Base-by-base conservation (phyloP, 2,329 filamentous ascomycete genomes). In the Fusarium paranaense region DNA sequence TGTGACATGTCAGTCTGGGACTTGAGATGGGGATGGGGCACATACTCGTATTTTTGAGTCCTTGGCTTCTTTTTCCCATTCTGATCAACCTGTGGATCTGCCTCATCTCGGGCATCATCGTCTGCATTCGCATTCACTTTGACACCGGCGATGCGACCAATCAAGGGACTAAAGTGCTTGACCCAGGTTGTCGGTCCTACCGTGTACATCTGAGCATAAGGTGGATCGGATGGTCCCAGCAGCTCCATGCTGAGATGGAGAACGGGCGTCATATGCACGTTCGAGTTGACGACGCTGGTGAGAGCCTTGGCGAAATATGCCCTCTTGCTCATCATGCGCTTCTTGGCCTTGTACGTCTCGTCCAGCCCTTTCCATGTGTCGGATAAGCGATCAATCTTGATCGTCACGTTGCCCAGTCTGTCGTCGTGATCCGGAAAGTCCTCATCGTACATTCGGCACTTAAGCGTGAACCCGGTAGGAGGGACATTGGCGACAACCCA, bases 401-500 rank as follows among this genome's bases (percentile, higher is more conserved):
- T 85, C 56, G 95, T 95, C 5, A 94, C 94, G 79, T 97, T 97
- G 13, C 96, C 96, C 22, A 98, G 87, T 30, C 94, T 89, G 83
- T 98, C 96, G 80, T 98, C 93, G 74, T 93, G 90, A 80, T 98
- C 94, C 2, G 92, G 90, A 37, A 92, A 91, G 82, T 98, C 96
- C 81, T 98, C 96, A 79, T 98, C 96, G 83, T 95, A 97, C 20
- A 98, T 84, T 62, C 94, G 90, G 70, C 94, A 95, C 81, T 98
- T 98, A 76, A 98, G 87, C 66, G 88, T 89, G 84, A 98, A 97
- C 5, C 95, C 95, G 0, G 89, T 90, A 0, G 91, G 86, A 0
- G 96, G 95, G 2, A 98, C 89, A 76, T 98, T 97, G 70, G 94
- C 94, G 27, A 98, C 92, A 25, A 95, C 88, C 96, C 96, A 98